Evolutionary conservation across 805 yeast species (phyloP).

Genomic region (Nakazawaea sp.): DNA sequence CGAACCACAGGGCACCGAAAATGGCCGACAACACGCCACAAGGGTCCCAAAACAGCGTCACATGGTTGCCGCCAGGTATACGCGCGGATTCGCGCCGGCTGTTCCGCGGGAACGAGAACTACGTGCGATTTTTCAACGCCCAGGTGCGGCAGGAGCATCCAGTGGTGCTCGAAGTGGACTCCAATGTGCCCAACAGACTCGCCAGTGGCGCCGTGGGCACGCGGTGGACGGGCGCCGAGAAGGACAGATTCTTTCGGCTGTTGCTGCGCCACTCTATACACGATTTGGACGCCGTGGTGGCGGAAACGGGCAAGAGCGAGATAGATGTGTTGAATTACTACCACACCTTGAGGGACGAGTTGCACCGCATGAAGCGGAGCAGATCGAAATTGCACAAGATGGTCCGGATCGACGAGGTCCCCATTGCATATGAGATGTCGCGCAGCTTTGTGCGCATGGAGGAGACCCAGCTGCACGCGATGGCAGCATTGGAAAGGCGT

Average conservation of each 20-base stretch:
- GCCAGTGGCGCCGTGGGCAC: constrained; percentile 20
- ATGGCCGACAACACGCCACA: too few relatives aligned
- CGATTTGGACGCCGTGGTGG: constrained; percentile 32
- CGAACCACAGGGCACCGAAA: too few relatives aligned
- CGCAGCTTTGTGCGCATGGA: constrained; percentile 35
- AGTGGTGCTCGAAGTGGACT: not conserved
- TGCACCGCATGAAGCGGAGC: constrained; percentile 12
- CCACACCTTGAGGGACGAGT: constrained; percentile 25
- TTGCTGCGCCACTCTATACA: constrained; percentile 45
- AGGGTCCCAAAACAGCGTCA: too few relatives aligned
- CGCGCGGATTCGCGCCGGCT: too few relatives aligned
- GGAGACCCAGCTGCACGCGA: constrained; percentile 18
- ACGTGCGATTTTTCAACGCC: constrained; percentile 7
- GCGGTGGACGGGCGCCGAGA: constrained; percentile 41
- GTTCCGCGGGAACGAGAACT: constrained; percentile 2
- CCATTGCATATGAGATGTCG: constrained; percentile 47
- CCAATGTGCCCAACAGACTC: not conserved
- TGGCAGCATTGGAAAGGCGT: not conserved
- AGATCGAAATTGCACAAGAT: constrained; percentile 21
- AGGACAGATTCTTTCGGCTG: constrained; percentile 42
- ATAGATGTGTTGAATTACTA: constrained; percentile 41
- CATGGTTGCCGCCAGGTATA: too few relatives aligned
- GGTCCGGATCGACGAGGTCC: constrained; percentile 36
- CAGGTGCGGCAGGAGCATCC: not conserved
- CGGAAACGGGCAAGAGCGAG: constrained; percentile 31